Evolutionary conservation across 2,329 filamentous ascomycete genomes (phyloP).

Genomic region (Polychaeton citri): DNA sequence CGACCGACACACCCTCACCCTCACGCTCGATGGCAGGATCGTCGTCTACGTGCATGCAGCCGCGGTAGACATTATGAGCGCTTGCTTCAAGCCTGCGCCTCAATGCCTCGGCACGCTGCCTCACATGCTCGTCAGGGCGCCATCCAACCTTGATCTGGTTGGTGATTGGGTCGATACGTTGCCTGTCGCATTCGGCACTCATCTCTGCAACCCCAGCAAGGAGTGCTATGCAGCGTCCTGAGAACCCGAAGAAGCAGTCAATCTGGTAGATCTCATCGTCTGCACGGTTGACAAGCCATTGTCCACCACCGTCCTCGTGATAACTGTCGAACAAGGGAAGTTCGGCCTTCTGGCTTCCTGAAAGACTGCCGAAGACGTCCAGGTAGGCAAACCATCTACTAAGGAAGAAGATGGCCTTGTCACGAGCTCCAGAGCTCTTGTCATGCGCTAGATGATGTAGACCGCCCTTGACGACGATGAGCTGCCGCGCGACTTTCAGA

Average conservation of each 20-base stretch:
- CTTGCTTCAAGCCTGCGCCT: conserved; percentile 48
- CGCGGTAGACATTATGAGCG: conserved; percentile 27
- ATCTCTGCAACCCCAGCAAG: conserved; percentile 61
- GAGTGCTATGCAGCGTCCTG: conserved; percentile 55
- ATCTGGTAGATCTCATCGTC: conserved; percentile 42
- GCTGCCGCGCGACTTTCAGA: conserved; percentile 58
- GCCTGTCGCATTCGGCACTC: conserved; percentile 52
- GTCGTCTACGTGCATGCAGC: conserved; percentile 29
- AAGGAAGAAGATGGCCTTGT: conserved; percentile 58
- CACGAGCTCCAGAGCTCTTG: conserved; percentile 26
- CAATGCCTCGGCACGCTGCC: conserved; percentile 45
- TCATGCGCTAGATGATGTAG: conserved; percentile 33
- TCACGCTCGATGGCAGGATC: conserved; percentile 17
- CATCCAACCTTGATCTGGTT: conserved; percentile 40
- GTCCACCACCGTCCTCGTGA: conserved; percentile 20
- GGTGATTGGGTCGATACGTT: conserved; percentile 44
- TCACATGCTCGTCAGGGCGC: conserved; percentile 43
- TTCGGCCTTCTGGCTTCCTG: conserved; percentile 36
- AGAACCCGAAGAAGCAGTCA: conserved; percentile 72
- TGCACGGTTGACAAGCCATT: conserved; percentile 21
- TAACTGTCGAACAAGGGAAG: conserved; percentile 29
- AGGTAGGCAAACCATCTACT: conserved; percentile 76
- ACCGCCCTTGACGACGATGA: conserved; percentile 55
- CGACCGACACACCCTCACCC: conserved; percentile 31
- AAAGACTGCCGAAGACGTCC: conserved; percentile 63